Percentiles rank a stretch among this genome's conserved stretches.
Evolutionary conservation across 208 protist genomes (phyloP).

Genomic region (Tritrichomonas foetus): DNA sequence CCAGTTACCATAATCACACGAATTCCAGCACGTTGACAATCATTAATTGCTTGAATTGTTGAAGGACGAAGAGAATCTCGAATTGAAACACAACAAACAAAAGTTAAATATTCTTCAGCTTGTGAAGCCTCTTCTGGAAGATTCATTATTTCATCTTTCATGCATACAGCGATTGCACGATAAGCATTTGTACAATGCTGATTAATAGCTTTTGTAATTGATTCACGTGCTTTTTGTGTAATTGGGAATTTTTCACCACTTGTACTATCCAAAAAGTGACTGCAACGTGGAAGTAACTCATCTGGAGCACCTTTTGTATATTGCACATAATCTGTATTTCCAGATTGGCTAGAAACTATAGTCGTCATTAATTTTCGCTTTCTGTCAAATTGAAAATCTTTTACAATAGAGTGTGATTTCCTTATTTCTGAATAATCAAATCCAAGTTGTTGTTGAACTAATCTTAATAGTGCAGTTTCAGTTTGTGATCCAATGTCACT

Average conservation of each 20-base stretch:
- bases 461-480: neutral
- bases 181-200: neutral
- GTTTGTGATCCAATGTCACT: conserved; percentile 3
- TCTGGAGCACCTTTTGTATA: neutral
- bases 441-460: neutral
- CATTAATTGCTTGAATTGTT: neutral
- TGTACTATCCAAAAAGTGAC: conserved; percentile 54
- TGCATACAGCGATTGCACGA: neutral
- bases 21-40: conserved; percentile 22
- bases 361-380: neutral
- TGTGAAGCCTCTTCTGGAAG: neutral
- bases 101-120: neutral
- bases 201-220: neutral
- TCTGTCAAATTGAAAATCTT: neutral
- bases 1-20: conserved; percentile 56
- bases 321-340: neutral
- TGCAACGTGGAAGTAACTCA: conserved; percentile 56
- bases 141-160: conserved; percentile 61
- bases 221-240: conserved; percentile 46
- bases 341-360: neutral
- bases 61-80: conserved; percentile 15
- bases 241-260: conserved; percentile 11
- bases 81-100: neutral
- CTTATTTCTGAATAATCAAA: neutral
- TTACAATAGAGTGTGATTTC: neutral